Conservation (phyloP, 306 rosid species). For the Cicer pinnatifidum region DNA sequence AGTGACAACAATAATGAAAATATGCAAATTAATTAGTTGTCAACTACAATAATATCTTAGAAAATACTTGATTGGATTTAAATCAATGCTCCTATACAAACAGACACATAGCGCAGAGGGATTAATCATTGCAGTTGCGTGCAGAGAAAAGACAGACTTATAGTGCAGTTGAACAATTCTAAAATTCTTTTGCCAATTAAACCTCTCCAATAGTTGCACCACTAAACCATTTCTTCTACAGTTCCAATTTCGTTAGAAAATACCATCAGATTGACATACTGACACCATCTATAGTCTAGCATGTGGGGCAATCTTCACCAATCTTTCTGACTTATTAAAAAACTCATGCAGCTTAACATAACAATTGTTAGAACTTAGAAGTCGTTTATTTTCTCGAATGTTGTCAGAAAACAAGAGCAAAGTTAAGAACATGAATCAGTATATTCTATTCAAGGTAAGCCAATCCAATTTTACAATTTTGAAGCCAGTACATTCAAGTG, state of each 20-base stretch:
- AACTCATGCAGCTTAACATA: constrained; percentile 1
- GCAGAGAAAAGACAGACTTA: not conserved
- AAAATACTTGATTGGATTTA: constrained; percentile 5
- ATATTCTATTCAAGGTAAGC: not conserved
- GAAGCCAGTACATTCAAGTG: constrained; percentile 18
- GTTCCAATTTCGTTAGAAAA: not conserved
- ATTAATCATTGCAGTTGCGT: no score
- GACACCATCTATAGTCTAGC: constrained; percentile 9
- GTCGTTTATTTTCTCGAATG: not conserved
- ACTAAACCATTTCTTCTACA: no score
- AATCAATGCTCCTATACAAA: not conserved
- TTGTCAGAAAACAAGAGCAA: not conserved
- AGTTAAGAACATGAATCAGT: not conserved
- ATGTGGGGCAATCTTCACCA: not conserved
- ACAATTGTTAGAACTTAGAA: not conserved
- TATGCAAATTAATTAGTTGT: constrained; percentile 31
- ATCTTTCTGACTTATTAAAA: not conserved
- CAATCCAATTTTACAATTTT: constrained; percentile 1
- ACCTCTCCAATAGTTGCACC: no score
- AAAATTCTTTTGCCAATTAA: no score
- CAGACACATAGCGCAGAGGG: no score
- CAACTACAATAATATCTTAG: constrained; percentile 12
- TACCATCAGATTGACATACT: constrained; percentile 7
- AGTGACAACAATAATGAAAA: constrained; percentile 33
- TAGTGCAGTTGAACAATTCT: not conserved